Base-by-base conservation (phyloP, 805 yeast species). In the Debaryomyces hansenii region DNA sequence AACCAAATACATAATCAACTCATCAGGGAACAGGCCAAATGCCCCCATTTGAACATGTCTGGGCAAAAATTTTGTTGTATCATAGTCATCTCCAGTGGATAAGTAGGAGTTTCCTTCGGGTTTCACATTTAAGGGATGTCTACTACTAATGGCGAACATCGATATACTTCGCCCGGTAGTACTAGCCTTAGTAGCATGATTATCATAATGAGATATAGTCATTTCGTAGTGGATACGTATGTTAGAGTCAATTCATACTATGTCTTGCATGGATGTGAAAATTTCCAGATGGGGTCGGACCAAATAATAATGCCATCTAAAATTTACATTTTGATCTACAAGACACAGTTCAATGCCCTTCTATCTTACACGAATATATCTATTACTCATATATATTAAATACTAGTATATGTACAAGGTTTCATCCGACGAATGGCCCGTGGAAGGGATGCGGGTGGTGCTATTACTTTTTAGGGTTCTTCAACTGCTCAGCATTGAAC, bases 51-150 rank as follows among this genome's bases (percentile, higher is more conserved):
- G 76, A 14, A 5, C 34, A 28, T 27, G 16, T 28, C 21, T 29
- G 12, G 59, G 38, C 4, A 53, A 51, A 24, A 52, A 42, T 50
- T 45, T 11, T 37, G 40, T 18, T 52, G 52, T 1, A 42, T 33
- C 45, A 8, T 41, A 18, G 9, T 44, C 40, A 1, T 52, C 45
- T 29, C 56, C 47, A n/a, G 54, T 54, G 24, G 63, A 60, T 18
- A 83, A 56, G 20, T 79, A 64, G 3, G 78, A 72, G 56, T 88
- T 88, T 4, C 95, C 96, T n/a, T 78, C 65, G 0, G 96, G 96
- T 57, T 77, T 80, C 12, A 88, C 83, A 42, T 85, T 85, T 27
- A 87, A 64, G 1, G 95, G 95, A 58, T 88, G 95, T 43, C 72
- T 69, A 16, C 72, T 62, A 8, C 73, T 61, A 2, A 65, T 53